Base-by-base conservation (phyloP, 805 yeast species). In the Candida nitratophila region DNA sequence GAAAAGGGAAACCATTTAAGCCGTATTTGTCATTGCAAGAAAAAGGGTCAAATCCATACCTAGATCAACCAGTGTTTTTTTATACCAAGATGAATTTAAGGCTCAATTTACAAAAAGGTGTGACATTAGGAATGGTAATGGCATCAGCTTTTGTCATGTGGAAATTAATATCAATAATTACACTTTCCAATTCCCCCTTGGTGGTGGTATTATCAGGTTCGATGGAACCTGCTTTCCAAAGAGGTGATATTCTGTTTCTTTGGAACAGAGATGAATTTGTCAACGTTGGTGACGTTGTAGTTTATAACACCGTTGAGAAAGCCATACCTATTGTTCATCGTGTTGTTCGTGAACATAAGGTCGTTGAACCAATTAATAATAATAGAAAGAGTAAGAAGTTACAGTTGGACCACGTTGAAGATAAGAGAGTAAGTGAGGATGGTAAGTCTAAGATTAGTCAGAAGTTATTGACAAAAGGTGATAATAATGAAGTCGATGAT, bases 191-290 rank as follows among this genome's bases (percentile, higher is more conserved):
- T 48, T 86, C 97, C 1, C 99, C 99, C 19, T 79, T 93, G 21
- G 99, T 93, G 19, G 99, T 93, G 26, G 99, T 93, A 10, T 76
- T 93, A 40, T 89, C 98, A 1, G 99, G 99, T 6, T 91, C 98
- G 2, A 93, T 93, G 99, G 99, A 93, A 63, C 99, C 99, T 2
- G 99, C 99, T 2, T 93, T 93, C 74, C 97, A 93, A 66, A 78
- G 99, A 66, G 99, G 99, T 41, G 99, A 93, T 61, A 83, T 93
- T 16, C 68, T 93, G 48, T 82, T 93, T 56, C 69, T 93, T 45
- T 90, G 96, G 96, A 93, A 93, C 64, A 73, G 97, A 52, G 80
- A 83, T 44, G 57, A 66, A 19, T 61, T 64, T 27, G 79, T 81
- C 19, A 69, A 77, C 39, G 93, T 90, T 1, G 99, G 99, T 20